Base-by-base conservation (phyloP, 768 basidiomycete genomes). In the Leccinum longicurvipes region DNA sequence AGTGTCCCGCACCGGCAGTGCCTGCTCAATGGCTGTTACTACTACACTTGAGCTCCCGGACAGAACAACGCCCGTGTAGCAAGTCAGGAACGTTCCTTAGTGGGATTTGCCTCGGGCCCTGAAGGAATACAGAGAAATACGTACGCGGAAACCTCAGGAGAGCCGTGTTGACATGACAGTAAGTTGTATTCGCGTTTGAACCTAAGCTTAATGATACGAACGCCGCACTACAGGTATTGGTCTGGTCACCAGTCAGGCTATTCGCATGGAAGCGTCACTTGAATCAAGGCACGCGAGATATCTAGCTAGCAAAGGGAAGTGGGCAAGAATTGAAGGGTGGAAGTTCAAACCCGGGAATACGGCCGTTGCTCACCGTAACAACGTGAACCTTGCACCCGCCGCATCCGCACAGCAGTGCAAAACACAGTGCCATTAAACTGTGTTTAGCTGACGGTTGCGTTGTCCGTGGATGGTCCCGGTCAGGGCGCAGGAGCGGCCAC, bases 361-460 rank as follows among this genome's bases (percentile, higher is more conserved):
- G 50, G 54, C 31, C 12, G 21, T 41, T 32, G 9, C 6, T 34
- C 4, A 27, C 54, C 62, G 24, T 48, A 55, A 51, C 45, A 49
- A 58, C 54, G 25, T 56, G 39, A 32, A 27, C 41, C 39, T 34
- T 27, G 24, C 47, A 39, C 28, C 12, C 47, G 21, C 36, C 27
- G 49, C 51, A 60, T 51, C 48, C 29, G 24, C 29, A 54, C 19
- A 48, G 62, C 54, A 39, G 53, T 58, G 62, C 50, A 52, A 36
- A 24, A 47, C 51, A 51, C 46, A 46, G 46, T 24, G 28, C 28
- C 39, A 10, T 27, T 25, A 45, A 14, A 47, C 29, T 11, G 41
- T 50, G 41, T 21, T 45, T 53, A 25, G 31, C 19, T 27, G 21
- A 36, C 46, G 31, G 27, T 53, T 28, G 21, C 27, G 28, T 48